phyloP scores from a whole-genome alignment of 1,284 basidiomycete genomes.

The Fomes fomentarius region DNA sequence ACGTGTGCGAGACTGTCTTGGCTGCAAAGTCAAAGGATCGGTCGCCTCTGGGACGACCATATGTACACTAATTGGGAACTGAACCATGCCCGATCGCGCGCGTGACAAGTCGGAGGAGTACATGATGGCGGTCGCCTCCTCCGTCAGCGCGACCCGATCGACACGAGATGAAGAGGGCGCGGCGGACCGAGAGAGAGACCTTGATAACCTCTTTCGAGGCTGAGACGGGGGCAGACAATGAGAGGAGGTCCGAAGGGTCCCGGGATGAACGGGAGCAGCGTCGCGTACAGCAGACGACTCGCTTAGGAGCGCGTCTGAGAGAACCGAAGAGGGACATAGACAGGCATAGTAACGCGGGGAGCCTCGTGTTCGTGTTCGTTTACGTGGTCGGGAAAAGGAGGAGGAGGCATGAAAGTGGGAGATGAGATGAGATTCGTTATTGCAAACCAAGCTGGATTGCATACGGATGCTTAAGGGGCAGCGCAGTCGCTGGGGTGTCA shows the following conservation, averaged over 20 bases:
- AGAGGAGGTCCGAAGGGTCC: constrained; percentile 8
- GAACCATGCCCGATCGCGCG: neutral
- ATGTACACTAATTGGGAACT: neutral
- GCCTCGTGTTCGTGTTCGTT: neutral
- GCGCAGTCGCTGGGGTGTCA: constrained; percentile 8
- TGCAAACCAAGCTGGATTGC: constrained; percentile 5
- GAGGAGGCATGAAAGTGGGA: neutral
- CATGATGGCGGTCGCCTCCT: neutral
- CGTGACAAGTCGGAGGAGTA: neutral
- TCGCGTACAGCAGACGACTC: constrained; percentile 4
- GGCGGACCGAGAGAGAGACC: neutral
- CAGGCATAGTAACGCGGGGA: too few species aligned
- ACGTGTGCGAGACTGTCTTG: too few species aligned
- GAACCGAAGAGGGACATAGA: constrained; percentile 11
- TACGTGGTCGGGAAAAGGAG: neutral
- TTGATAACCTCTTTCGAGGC: neutral
- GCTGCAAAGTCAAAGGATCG: too few species aligned
- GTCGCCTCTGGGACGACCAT: neutral
- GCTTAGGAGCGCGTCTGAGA: constrained; percentile 6
- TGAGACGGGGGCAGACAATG: neutral
- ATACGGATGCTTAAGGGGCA: constrained; percentile 13
- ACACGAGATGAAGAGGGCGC: neutral
- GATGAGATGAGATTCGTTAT: constrained; percentile 1
- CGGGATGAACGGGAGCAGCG: constrained; percentile 17
- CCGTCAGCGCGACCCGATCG: neutral